Base-by-base conservation (phyloP, 164 flowering plant genomes). In the Santalum album region DNA sequence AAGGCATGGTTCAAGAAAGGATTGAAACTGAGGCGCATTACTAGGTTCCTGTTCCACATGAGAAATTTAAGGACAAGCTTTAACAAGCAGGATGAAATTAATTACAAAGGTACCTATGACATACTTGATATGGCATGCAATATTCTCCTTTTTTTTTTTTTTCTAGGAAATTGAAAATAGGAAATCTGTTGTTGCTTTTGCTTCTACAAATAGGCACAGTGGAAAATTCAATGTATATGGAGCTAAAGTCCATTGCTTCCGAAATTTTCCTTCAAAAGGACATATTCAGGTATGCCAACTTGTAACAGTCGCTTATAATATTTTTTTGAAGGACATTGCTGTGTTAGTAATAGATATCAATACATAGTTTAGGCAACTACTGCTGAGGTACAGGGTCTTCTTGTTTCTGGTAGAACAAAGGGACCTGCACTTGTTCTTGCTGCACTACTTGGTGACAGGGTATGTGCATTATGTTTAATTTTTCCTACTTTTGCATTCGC, bases 1-100 rank as follows among this genome's bases (percentile, higher is more conserved):
- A 19, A 84, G 73, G 87, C 94, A 19, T 91, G 92, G 96, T 79
- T 86, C 21, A 88, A n/a, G n/a, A n/a, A 72, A 64, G 98, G 96
- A 34, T 70, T 91, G 46, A 88, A 64, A 72, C 70, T 52, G 22
- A 65, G 98, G 39, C 86, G 98, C 55, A 92, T 92, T 49, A 88
- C 98, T 0, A 76, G 98, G 96, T 92, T 58, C 91, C 96, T 53
- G 98, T 92, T 49, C 98, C 98, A 35, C 95, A 67, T 69, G 96
- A 92, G 59, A 76, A 78, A 43, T 92, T 57, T 52, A 75, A 73
- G 58, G 94, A 84, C 60, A 92, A 92, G 95, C 96, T 92, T 46
- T 26, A 25, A 38, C 46, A n/a, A n/a, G 50, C 44, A 52, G 40
- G 18, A 23, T 52, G 18, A 44, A 60, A 19, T 35, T 39, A 51